Evolutionary conservation across 164 flowering plant species (phyloP).

Genomic region (Vitis vinifera): DNA sequence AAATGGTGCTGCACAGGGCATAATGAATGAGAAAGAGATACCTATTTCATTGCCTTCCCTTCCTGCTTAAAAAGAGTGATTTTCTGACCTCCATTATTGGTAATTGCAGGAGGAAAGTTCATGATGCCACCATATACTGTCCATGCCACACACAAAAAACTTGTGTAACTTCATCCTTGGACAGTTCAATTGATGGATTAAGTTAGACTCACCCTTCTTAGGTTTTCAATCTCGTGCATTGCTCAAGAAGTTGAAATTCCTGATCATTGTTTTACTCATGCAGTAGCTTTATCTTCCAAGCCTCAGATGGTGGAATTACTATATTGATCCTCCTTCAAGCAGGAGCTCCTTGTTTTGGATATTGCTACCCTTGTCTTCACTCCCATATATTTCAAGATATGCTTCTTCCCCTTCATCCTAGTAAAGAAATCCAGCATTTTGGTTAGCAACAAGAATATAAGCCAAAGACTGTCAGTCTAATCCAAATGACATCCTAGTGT

Average conservation of each 20-base stretch:
- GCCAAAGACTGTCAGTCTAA: not conserved
- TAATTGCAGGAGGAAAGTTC: not conserved
- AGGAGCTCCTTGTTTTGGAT: constrained; percentile 1
- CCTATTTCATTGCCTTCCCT: too few species aligned
- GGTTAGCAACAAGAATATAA: not conserved
- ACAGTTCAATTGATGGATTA: too few species aligned
- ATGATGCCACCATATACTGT: not conserved
- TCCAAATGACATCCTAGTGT: too few species aligned
- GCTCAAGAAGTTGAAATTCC: not conserved
- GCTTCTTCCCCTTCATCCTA: constrained; percentile 60
- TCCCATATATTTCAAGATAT: constrained; percentile 38
- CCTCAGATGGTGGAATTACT: not conserved
- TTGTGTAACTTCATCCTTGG: too few species aligned
- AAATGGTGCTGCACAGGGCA: not conserved
- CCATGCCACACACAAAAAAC: not conserved
- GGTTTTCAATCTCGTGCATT: not conserved
- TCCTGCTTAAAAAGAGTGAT: too few species aligned
- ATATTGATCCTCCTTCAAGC: not conserved
- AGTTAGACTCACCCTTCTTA: too few species aligned
- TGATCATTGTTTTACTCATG: not conserved
- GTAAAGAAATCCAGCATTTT: not conserved
- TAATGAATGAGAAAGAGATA: too few species aligned
- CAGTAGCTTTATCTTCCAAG: not conserved
- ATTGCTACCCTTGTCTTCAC: constrained; percentile 23
- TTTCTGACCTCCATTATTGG: too few species aligned